A percentile compares a stretch with the other conserved stretches of the same genome.
phyloP scores from a whole-genome alignment of 768 basidiomycete genomes.

The Leccinum subtestaceum region DNA sequence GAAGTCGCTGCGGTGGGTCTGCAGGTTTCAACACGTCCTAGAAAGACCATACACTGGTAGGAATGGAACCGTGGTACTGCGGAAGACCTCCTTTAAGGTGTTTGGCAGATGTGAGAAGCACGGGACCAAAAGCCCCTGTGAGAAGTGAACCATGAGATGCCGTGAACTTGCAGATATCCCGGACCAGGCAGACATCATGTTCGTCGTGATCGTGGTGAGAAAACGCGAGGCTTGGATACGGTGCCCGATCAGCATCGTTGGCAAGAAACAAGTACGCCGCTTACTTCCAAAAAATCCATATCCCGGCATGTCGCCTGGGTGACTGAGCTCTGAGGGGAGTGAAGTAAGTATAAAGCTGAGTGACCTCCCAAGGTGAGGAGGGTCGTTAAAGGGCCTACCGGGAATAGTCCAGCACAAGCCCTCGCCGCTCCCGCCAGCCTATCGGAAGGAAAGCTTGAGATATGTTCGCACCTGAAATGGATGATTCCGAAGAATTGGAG shows the following conservation, averaged over 20 bases:
- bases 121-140: slow-evolving; percentile 11
- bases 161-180: slow-evolving; percentile 1
- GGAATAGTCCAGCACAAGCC: slow-evolving; percentile 1
- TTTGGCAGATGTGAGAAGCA: slow-evolving; percentile 19
- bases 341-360: slow-evolving; percentile 26
- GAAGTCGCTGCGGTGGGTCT: slow-evolving; percentile 21
- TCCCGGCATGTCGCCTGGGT: slow-evolving; percentile 25
- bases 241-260: slow-evolving; percentile 21
- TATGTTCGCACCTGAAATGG: slow-evolving; percentile 36
- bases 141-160: slow-evolving; percentile 20
- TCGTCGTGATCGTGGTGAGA: slow-evolving; percentile 20
- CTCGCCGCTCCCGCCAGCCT: slow-evolving; percentile 11
- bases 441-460: slow-evolving; percentile 13
- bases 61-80: slow-evolving; percentile 25
- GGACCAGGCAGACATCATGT: slow-evolving; percentile 3
- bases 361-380: not conserved
- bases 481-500: slow-evolving; percentile 20
- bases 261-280: slow-evolving; percentile 14
- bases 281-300: slow-evolving; percentile 8
- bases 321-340: slow-evolving; percentile 16
- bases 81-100: slow-evolving; percentile 12
- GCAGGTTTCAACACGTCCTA: slow-evolving; percentile 19
- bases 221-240: slow-evolving; percentile 18
- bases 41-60: slow-evolving; percentile 10
- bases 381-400: slow-evolving; percentile 5